Percentiles rank a stretch among this genome's conserved stretches.
phyloP scores from a whole-genome alignment of 2,329 filamentous ascomycete species.

The Ascochyta viciae-villosae region DNA sequence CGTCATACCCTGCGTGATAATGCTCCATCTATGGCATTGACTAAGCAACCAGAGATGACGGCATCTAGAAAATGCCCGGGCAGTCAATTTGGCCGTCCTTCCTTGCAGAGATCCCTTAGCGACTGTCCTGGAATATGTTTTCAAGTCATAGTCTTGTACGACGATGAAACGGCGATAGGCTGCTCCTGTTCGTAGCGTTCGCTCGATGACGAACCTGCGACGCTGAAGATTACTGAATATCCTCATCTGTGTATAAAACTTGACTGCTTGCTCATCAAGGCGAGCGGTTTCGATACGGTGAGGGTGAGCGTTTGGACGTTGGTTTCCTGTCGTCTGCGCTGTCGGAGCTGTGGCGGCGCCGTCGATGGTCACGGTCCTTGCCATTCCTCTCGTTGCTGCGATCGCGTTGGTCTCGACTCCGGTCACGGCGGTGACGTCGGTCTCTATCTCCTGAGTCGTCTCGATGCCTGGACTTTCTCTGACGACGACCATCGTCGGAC shows the following conservation, averaged over 20 bases:
- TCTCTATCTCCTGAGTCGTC: conserved; percentile 22
- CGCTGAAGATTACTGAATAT: not conserved
- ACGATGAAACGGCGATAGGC: not conserved
- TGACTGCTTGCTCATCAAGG: not conserved
- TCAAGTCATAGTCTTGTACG: not conserved
- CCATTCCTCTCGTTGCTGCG: conserved; percentile 16
- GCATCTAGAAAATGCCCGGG: not conserved
- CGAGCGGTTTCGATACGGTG: conserved; percentile 7
- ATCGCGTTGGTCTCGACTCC: conserved; percentile 22
- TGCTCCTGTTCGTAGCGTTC: not conserved
- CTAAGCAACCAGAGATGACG: not conserved
- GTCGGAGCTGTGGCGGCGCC: conserved; percentile 24
- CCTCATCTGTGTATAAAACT: not conserved
- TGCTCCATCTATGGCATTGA: too few species aligned
- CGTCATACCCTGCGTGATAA: too few species aligned
- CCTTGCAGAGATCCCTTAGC: not conserved
- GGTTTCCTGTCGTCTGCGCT: conserved; percentile 17
- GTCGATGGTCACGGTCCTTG: conserved; percentile 5
- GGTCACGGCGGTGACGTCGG: conserved; percentile 20
- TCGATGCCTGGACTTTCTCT: conserved; percentile 13
- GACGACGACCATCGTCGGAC: conserved; percentile 20
- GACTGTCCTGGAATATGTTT: not conserved
- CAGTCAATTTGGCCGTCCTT: not conserved
- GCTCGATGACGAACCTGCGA: not conserved
- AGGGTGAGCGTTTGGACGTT: conserved; percentile 11